Evolutionary conservation across 345 rosid species (phyloP).

Genomic region (Populus deltoides): DNA sequence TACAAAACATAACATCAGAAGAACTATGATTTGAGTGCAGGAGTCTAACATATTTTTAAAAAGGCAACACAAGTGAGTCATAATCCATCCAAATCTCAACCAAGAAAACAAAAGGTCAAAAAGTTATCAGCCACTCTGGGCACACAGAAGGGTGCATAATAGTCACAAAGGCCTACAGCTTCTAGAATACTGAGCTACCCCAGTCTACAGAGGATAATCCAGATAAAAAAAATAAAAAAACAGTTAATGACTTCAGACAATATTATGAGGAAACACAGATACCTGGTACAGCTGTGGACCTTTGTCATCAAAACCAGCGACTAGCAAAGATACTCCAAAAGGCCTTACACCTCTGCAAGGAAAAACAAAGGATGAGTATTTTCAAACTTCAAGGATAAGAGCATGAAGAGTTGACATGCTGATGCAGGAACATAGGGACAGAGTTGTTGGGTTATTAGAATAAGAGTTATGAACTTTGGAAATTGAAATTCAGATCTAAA

Average conservation of each 20-base stretch:
- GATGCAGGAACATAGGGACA: not conserved
- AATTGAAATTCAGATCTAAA: not conserved
- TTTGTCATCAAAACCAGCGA: constrained; percentile 89
- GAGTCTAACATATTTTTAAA: not conserved
- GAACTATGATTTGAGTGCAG: not conserved
- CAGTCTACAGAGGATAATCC: not conserved
- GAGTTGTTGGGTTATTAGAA: not conserved
- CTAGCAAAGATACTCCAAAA: constrained; percentile 88
- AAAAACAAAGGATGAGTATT: constrained; percentile 1
- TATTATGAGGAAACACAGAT: not conserved
- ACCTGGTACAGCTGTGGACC: constrained; percentile 97
- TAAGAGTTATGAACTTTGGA: not conserved
- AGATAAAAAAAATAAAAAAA: not conserved
- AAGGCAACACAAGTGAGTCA: not conserved
- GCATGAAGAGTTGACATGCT: not conserved
- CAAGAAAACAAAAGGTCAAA: not conserved
- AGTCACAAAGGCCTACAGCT: not conserved
- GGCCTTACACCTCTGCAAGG: constrained; percentile 83
- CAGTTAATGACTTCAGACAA: not conserved
- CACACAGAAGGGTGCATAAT: not conserved
- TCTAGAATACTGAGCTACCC: not conserved
- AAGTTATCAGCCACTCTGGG: not conserved
- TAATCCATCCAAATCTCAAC: not conserved
- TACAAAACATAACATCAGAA: not conserved
- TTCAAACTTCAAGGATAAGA: not conserved